Conservation (phyloP, 768 basidiomycete genomes). For the Boletus sp. region DNA sequence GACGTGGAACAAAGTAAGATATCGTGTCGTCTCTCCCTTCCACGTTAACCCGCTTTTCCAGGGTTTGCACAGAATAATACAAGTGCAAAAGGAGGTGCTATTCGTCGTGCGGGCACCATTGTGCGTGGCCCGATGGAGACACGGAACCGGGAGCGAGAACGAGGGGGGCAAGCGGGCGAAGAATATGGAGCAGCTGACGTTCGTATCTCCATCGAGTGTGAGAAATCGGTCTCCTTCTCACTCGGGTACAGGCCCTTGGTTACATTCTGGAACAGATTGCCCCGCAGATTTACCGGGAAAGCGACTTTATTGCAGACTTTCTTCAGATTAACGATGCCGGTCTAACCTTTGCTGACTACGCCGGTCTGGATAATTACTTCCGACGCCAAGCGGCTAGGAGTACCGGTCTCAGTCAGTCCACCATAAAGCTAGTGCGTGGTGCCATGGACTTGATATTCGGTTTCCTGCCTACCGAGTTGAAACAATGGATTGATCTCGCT, state of each 20-base stretch:
- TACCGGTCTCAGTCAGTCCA: slow-evolving; percentile 61
- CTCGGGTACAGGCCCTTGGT: slow-evolving; percentile 58
- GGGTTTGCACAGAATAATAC: slow-evolving; percentile 42
- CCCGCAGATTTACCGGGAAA: slow-evolving; percentile 74
- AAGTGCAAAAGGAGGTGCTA: slow-evolving; percentile 46
- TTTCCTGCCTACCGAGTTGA: slow-evolving; percentile 80
- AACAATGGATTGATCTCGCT: slow-evolving; percentile 79
- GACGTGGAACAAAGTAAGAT: slow-evolving; percentile 66
- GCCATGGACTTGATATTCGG: slow-evolving; percentile 96
- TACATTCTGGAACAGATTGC: slow-evolving; percentile 73
- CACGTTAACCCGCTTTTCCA: slow-evolving; percentile 22
- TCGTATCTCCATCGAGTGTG: slow-evolving; percentile 10
- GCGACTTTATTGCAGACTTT: slow-evolving; percentile 87
- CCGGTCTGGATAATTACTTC: slow-evolving; percentile 92
- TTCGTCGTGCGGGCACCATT: slow-evolving; percentile 81
- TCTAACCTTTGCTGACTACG: slow-evolving; percentile 93
- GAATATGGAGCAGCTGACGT: slow-evolving; percentile 74
- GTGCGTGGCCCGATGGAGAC: slow-evolving; percentile 74
- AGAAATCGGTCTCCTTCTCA: not conserved
- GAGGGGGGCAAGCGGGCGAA: slow-evolving; percentile 52
- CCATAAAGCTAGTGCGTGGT: slow-evolving; percentile 76
- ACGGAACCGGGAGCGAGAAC: slow-evolving; percentile 43
- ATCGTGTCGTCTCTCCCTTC: not conserved
- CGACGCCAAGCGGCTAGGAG: slow-evolving; percentile 82
- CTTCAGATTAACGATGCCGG: slow-evolving; percentile 86